phyloP scores from a whole-genome alignment of 148 eudicot genomes.

The Rhododendron vialii region DNA sequence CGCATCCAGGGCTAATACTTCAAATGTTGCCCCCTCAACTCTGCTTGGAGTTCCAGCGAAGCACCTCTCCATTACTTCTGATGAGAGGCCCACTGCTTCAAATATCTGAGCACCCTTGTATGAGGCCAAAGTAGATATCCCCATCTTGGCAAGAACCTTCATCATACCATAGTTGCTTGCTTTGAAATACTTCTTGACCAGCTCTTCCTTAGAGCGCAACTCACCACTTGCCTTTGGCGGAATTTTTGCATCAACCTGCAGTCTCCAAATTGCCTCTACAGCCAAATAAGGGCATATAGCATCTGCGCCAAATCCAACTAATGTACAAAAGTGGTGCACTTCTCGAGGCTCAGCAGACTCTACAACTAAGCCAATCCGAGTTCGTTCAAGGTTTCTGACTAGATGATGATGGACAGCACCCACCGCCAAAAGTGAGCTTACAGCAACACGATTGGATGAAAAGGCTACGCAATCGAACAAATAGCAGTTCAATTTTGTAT shows the following conservation, averaged over 20 bases:
- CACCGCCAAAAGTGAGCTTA: slow-evolving; percentile 91
- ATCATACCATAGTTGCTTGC: slow-evolving; percentile 96
- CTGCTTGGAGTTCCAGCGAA: slow-evolving; percentile 92
- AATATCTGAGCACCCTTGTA: slow-evolving; percentile 99
- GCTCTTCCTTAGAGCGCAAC: slow-evolving; percentile 75
- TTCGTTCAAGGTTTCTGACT: slow-evolving; percentile 80
- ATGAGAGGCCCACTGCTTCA: slow-evolving; percentile 94
- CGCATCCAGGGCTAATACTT: slow-evolving; percentile 69
- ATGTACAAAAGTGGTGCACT: slow-evolving; percentile 98
- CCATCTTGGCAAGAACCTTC: slow-evolving; percentile 99
- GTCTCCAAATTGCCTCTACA: slow-evolving; percentile 85
- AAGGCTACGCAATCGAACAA: slow-evolving; percentile 41
- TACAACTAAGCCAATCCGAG: slow-evolving; percentile 75
- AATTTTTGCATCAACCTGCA: slow-evolving; percentile 93
- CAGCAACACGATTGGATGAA: slow-evolving; percentile 76
- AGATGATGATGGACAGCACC: slow-evolving; percentile 99
- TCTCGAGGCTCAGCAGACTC: slow-evolving; percentile 99
- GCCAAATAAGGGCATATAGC: slow-evolving; percentile 97
- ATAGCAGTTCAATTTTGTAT: not conserved
- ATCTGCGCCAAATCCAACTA: slow-evolving; percentile 97
- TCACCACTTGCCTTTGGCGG: slow-evolving; percentile 86
- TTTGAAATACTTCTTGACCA: slow-evolving; percentile 70
- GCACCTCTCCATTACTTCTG: slow-evolving; percentile 89
- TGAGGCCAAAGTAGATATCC: slow-evolving; percentile 95
- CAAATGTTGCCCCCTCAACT: slow-evolving; percentile 97